These are phyloP conservation scores for Apostasia shenzhenica DNA, from an alignment of 106 monocot species.

Conservation along the genomic window DNA sequence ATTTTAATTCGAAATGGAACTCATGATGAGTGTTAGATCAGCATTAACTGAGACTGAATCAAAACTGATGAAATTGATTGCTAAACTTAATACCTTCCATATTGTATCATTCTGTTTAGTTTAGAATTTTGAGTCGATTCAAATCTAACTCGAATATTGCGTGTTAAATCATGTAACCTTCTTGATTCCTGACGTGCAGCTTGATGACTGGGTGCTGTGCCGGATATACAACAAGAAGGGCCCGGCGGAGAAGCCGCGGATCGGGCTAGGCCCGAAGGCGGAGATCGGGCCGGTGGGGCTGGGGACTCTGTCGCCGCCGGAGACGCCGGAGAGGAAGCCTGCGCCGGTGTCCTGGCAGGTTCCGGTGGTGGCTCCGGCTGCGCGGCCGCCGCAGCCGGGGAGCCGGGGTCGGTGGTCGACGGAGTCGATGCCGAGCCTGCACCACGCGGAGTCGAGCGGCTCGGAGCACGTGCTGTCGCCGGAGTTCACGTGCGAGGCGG, in stretches of 20 bases:
- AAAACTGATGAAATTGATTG: neutral
- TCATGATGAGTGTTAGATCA: too few species aligned
- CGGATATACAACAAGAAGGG: conserved; percentile 90
- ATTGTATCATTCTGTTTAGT: neutral
- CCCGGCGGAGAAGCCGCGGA: conserved; percentile 18
- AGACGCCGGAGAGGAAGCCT: conserved; percentile 20
- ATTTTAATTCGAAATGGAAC: too few species aligned
- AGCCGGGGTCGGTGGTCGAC: conserved; percentile 23
- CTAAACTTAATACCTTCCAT: neutral
- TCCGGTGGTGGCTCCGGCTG: neutral
- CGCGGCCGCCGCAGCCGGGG: conserved; percentile 1
- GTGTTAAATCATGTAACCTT: too few species aligned
- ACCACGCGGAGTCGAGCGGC: conserved; percentile 67
- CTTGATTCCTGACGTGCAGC: conserved; percentile 15
- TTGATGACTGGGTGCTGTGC: conserved; percentile 88
- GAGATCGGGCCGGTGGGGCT: conserved; percentile 6
- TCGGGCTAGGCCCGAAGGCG: conserved; percentile 9
- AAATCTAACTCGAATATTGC: neutral
- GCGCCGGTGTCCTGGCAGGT: neutral
- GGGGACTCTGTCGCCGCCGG: neutral
- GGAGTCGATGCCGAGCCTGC: conserved; percentile 50
- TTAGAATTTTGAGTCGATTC: neutral
- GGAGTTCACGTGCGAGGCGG: conserved; percentile 59
- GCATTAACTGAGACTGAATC: neutral
- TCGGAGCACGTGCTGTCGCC: conserved; percentile 66